These are phyloP conservation scores for Aspergillus oerlinghausenensis DNA, from an alignment of 2,329 filamentous ascomycete species.

Conservation along the genomic window DNA sequence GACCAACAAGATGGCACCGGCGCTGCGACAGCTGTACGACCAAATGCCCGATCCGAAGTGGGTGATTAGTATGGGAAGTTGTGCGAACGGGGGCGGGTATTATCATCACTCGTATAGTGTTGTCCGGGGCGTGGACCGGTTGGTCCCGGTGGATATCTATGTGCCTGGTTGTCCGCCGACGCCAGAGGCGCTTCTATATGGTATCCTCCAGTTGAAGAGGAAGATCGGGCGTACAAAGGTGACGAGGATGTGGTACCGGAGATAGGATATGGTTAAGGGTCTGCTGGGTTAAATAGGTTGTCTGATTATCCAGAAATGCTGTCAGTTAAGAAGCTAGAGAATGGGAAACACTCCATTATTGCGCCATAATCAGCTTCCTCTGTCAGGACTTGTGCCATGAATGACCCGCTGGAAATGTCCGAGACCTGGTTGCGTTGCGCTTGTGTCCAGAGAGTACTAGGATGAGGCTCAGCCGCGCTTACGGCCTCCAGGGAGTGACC, in stretches of 20 bases:
- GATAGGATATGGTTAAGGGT: background rate
- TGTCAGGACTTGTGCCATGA: background rate
- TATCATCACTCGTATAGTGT: slow-evolving; percentile 84
- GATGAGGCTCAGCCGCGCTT: background rate
- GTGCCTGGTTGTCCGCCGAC: slow-evolving; percentile 66
- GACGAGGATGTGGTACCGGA: slow-evolving; percentile 51
- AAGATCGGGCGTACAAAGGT: slow-evolving; percentile 60
- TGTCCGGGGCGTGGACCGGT: slow-evolving; percentile 68
- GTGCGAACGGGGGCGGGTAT: slow-evolving; percentile 79
- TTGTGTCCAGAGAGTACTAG: background rate
- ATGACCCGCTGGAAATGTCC: background rate
- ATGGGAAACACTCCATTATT: background rate
- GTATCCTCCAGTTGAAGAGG: slow-evolving; percentile 71
- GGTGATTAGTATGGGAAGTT: slow-evolving; percentile 82
- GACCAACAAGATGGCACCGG: slow-evolving; percentile 92
- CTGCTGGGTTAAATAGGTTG: background rate
- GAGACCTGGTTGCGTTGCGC: background rate
- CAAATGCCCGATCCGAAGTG: slow-evolving; percentile 91
- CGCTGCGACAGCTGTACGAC: slow-evolving; percentile 83
- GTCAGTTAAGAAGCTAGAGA: background rate
- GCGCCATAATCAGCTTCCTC: background rate
- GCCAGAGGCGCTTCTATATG: slow-evolving; percentile 50
- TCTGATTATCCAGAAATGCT: background rate
- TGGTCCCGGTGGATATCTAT: slow-evolving; percentile 76
- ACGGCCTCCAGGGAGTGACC: background rate